Evolutionary conservation across 2,329 filamentous ascomycete genomes (phyloP), one percentile per base, ranked within the genome.

Genomic region (Thelonectria discophora): DNA sequence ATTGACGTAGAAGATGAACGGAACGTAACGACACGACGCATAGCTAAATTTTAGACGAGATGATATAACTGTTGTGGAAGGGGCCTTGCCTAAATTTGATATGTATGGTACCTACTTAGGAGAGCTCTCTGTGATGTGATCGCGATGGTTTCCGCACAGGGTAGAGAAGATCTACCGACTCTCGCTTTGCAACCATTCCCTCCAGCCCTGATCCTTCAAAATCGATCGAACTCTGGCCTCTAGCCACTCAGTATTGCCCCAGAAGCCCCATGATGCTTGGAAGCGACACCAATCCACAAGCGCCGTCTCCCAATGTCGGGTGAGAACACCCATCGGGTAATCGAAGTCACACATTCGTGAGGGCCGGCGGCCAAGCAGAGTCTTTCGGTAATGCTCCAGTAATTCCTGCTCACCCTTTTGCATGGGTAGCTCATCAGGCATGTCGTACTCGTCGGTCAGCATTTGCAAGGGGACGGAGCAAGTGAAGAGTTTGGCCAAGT

Each of bases 231-330:
- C 84, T 51, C 85, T 78, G 0, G 82, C 83, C 67, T 86, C 81
- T 0, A 87, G 78, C 85, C 85, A 87, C 40, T 82, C 78, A 0
- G 82, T 85, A 39, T 87, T 87, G 0, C 85, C 85, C 85, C 85
- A 87, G 61, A 86, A 87, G 0, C 85, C 85, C 85, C 85, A 87
- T 0, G 83, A 85, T 0, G 84, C 84, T 72, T 87, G 84, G 55
- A 87, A 87, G 6, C 85, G 73, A 61, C 88, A 81, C 88, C 88
- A 91, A 69, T 91, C 88, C 0, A 90, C 87, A 3, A 90, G 72
- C 0, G 88, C 88, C 3, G 82, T 83, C 72, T 91, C 87, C 87
- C 88, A 90, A 66, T 91, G 88, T 18, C 82, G 74, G 5, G 82
- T 70, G 15, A 90, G 84, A 0, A 76, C 69, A 0, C 80, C 75